Percentiles rank a stretch among this genome's conserved stretches.
phyloP scores from a whole-genome alignment of 2,329 filamentous ascomycete genomes.

The Fusarium dlaminii region DNA sequence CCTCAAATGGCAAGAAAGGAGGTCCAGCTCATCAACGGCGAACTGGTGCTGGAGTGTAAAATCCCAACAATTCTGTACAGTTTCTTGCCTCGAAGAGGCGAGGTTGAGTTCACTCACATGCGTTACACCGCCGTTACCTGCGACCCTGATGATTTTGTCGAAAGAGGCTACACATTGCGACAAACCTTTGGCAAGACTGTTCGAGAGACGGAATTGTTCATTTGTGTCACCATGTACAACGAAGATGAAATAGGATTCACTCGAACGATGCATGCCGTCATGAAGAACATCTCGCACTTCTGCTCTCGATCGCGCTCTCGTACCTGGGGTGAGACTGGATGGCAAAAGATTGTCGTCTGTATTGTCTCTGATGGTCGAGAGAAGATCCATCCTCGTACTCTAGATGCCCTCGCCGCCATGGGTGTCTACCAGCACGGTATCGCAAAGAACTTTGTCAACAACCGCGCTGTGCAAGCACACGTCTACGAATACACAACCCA shows the following conservation, averaged over 20 bases:
- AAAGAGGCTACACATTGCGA: conserved; percentile 88
- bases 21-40: conserved; percentile 95
- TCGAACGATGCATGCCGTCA: conserved; percentile 96
- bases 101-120: conserved; percentile 98
- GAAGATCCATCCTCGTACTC: conserved; percentile 88
- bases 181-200: conserved; percentile 86
- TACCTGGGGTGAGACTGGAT: conserved; percentile 96
- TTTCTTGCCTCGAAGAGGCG: conserved; percentile 91
- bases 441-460: conserved; percentile 97
- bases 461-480: conserved; percentile 93
- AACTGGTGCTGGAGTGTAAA: conserved; percentile 97
- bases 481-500: conserved; percentile 99
- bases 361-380: conserved; percentile 94
- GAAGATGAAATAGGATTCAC: conserved; percentile 98
- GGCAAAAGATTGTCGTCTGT: conserved; percentile 99
- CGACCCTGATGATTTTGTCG: conserved; percentile 92
- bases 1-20: conserved; percentile 93
- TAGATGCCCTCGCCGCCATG: conserved; percentile 95
- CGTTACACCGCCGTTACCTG: conserved; percentile 98
- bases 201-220: conserved; percentile 93
- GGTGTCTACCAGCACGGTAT: conserved; percentile 98
- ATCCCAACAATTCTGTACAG: conserved; percentile 98
- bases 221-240: conserved; percentile 99
- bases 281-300: conserved; percentile 98
- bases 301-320: conserved; percentile 91